Conservation (phyloP, 2,329 filamentous ascomycete species). For the Penicillium sp. region DNA sequence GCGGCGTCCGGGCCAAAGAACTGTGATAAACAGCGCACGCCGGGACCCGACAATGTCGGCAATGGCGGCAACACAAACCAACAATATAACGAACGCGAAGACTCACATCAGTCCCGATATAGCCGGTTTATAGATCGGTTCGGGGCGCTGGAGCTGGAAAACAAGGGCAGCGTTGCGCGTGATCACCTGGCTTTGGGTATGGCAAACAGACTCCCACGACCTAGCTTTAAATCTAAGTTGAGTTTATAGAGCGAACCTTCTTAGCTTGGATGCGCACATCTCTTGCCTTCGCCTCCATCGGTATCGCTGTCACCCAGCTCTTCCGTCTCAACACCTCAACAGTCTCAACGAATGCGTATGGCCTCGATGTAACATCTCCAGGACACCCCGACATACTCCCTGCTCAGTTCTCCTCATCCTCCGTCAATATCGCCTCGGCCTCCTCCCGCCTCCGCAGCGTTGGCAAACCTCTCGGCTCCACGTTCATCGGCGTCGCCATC, state of each 20-base stretch:
- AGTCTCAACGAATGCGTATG: conserved; percentile 5
- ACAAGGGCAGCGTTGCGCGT: conserved; percentile 66
- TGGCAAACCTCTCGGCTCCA: conserved; percentile 64
- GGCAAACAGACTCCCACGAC: neutral
- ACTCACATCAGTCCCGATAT: conserved; percentile 46
- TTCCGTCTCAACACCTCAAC: conserved; percentile 64
- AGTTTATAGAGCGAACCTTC: conserved; percentile 63
- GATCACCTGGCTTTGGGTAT: conserved; percentile 66
- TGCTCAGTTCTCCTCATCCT: conserved; percentile 20
- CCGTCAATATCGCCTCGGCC: conserved; percentile 21
- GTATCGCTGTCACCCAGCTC: conserved; percentile 66
- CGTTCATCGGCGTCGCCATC: conserved; percentile 63
- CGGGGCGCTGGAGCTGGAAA: conserved; percentile 64
- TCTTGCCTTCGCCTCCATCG: conserved; percentile 65
- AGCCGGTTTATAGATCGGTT: conserved; percentile 57
- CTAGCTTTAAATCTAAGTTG: conserved; percentile 2
- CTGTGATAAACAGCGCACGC: conserved; percentile 12
- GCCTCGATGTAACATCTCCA: neutral
- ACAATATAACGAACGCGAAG: conserved; percentile 8
- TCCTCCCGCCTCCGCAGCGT: conserved; percentile 49
- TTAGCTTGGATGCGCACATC: conserved; percentile 68
- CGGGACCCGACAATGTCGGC: neutral
- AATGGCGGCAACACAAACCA: neutral
- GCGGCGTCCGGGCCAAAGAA: neutral
- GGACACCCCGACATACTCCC: conserved; percentile 13